phyloP scores from a whole-genome alignment of 202 grass and related monocot species.

The Brachypodium distachyon region DNA sequence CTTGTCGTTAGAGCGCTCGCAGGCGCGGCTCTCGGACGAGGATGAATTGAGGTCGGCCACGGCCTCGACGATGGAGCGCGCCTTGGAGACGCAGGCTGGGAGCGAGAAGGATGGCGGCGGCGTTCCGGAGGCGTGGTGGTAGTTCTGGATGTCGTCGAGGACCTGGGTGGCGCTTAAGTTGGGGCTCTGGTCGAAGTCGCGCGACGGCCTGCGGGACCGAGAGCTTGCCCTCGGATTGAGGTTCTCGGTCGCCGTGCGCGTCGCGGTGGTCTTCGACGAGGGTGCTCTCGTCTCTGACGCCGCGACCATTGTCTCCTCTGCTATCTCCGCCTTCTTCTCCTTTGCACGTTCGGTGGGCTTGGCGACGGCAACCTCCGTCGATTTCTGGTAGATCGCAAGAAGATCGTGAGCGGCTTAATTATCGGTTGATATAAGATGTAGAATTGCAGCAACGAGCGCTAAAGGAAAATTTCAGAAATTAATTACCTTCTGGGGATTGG shows the following conservation, averaged over 20 bases:
- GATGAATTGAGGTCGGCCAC: conserved; percentile 83
- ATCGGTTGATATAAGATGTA: background rate
- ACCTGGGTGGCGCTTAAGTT: conserved; percentile 57
- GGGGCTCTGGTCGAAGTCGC: conserved; percentile 66
- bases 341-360: conserved; percentile 14
- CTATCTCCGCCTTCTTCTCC: background rate
- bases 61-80: conserved; percentile 78
- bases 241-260: conserved; percentile 37
- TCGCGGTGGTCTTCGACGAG: conserved; percentile 24
- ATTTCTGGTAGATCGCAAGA: conserved; percentile 15
- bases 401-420: background rate
- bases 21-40: conserved; percentile 27
- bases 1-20: conserved; percentile 22
- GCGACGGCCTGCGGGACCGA: conserved; percentile 48
- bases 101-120: conserved; percentile 47
- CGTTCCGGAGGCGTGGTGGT: conserved; percentile 29
- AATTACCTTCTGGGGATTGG: conserved; percentile 30
- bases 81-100: conserved; percentile 79
- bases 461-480: background rate
- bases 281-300: conserved; percentile 14
- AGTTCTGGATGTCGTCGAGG: conserved; percentile 90
- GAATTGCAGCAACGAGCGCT: background rate
- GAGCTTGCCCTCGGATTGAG: conserved; percentile 26
- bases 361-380: conserved; percentile 1
- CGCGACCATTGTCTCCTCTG: background rate